Conservation (phyloP, 495 filamentous ascomycete genomes). For the Pyrenula aspistea region DNA sequence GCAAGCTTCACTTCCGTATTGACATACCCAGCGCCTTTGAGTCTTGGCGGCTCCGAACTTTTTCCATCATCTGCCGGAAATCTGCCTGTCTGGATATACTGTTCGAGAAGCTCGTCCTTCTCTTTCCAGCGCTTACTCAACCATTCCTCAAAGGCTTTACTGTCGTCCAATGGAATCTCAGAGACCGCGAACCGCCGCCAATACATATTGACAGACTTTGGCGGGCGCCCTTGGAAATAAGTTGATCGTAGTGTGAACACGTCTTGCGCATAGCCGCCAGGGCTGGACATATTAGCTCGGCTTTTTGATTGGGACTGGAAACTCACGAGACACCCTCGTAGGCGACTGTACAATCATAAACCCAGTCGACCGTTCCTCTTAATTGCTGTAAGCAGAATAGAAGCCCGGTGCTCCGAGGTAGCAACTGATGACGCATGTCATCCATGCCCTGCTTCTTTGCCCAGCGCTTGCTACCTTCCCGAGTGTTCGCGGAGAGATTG, state of each 20-base stretch:
- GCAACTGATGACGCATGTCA: slow-evolving; percentile 41
- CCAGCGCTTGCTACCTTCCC: slow-evolving; percentile 39
- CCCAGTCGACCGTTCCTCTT: slow-evolving; percentile 46
- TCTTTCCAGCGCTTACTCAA: slow-evolving; percentile 46
- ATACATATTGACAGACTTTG: slow-evolving; percentile 60
- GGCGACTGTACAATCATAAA: slow-evolving; percentile 58
- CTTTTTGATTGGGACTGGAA: background rate
- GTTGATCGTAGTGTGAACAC: slow-evolving; percentile 53
- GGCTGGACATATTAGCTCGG: slow-evolving; percentile 19
- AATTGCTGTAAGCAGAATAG: slow-evolving; percentile 53
- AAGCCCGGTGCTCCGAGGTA: slow-evolving; percentile 53
- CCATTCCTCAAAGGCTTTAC: slow-evolving; percentile 45
- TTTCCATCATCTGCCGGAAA: slow-evolving; percentile 47
- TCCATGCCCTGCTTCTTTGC: slow-evolving; percentile 40
- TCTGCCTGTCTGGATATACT: slow-evolving; percentile 42
- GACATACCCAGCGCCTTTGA: slow-evolving; percentile 37
- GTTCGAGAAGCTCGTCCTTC: slow-evolving; percentile 49
- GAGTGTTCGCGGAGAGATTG: slow-evolving; percentile 49
- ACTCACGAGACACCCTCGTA: slow-evolving; percentile 60
- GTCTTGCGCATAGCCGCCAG: slow-evolving; percentile 50
- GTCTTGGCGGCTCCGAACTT: slow-evolving; percentile 18
- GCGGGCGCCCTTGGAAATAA: slow-evolving; percentile 52
- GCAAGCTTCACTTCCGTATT: slow-evolving; percentile 43
- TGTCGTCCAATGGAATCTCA: slow-evolving; percentile 47
- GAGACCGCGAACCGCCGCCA: slow-evolving; percentile 50